Evolutionary conservation across 176 grass and related monocot species (phyloP).

Genomic region (Musa beccarii): DNA sequence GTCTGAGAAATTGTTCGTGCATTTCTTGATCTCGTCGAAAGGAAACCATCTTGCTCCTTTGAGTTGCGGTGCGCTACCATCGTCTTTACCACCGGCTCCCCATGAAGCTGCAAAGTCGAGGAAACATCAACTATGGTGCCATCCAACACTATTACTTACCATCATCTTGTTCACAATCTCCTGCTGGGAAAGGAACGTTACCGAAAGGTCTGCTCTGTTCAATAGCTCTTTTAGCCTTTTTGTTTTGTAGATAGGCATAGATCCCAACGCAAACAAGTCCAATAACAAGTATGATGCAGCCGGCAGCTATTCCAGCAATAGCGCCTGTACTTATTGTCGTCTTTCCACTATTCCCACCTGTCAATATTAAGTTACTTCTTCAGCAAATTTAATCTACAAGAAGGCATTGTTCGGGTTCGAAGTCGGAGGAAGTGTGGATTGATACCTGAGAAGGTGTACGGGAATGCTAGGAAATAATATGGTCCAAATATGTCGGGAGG

Average conservation of each 20-base stretch:
- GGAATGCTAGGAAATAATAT: slow-evolving; percentile 46
- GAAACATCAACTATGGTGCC: background rate
- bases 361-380: slow-evolving; percentile 7
- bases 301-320: slow-evolving; percentile 56
- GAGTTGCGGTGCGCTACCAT: slow-evolving; percentile 36
- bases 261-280: slow-evolving; percentile 46
- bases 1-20: slow-evolving; percentile 63
- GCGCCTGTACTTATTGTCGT: slow-evolving; percentile 33
- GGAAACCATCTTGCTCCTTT: slow-evolving; percentile 55
- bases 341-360: slow-evolving; percentile 31
- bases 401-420: background rate
- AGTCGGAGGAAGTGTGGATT: background rate
- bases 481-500: slow-evolving; percentile 53
- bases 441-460: slow-evolving; percentile 18
- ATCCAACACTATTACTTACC: background rate
- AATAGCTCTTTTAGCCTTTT: slow-evolving; percentile 24
- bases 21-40: slow-evolving; percentile 56
- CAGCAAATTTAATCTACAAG: background rate
- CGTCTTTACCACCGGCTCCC: slow-evolving; percentile 36
- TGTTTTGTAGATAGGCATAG: slow-evolving; percentile 66
- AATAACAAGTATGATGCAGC: slow-evolving; percentile 47
- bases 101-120: slow-evolving; percentile 44
- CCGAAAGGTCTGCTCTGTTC: slow-evolving; percentile 57
- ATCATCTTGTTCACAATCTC: background rate
- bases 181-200: slow-evolving; percentile 16